phyloP scores from a whole-genome alignment of 1,139 yeast genomes.

The Torulaspora globosa region DNA sequence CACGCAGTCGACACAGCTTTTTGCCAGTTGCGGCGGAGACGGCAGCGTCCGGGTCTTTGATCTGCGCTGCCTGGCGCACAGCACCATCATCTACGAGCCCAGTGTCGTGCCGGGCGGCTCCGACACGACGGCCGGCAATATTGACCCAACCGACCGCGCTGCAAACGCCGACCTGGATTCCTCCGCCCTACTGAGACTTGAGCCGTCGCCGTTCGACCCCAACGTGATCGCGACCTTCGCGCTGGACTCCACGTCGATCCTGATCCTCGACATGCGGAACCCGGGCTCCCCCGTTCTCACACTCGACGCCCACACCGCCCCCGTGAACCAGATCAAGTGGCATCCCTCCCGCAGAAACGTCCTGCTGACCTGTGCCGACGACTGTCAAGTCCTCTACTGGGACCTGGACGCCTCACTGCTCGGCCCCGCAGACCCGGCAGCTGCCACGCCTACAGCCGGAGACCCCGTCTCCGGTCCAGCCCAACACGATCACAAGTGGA shows the following conservation, averaged over 20 bases:
- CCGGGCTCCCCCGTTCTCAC: slow-evolving; percentile 77
- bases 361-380: slow-evolving; percentile 79
- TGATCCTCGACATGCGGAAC: slow-evolving; percentile 77
- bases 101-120: slow-evolving; percentile 12
- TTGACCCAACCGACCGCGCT: slow-evolving; percentile 13
- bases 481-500: slow-evolving; percentile 15
- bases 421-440: neutral
- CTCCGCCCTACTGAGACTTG: slow-evolving; percentile 66
- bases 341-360: slow-evolving; percentile 66
- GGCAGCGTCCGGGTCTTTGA: slow-evolving; percentile 94
- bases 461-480: slow-evolving; percentile 10
- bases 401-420: slow-evolving; percentile 47
- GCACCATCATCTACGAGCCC: slow-evolving; percentile 88
- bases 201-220: slow-evolving; percentile 72
- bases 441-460: neutral
- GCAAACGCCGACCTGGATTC: slow-evolving; percentile 22
- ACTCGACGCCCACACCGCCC: slow-evolving; percentile 62
- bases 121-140: slow-evolving; percentile 9
- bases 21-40: slow-evolving; percentile 93
- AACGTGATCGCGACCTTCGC: slow-evolving; percentile 83
- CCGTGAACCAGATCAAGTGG: slow-evolving; percentile 77
- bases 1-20: slow-evolving; percentile 68
- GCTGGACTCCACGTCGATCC: slow-evolving; percentile 60
- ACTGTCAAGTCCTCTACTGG: slow-evolving; percentile 86
- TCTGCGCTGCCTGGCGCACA: slow-evolving; percentile 81